Conservation (phyloP, 345 rosid species). For the Pistacia integerrima region DNA sequence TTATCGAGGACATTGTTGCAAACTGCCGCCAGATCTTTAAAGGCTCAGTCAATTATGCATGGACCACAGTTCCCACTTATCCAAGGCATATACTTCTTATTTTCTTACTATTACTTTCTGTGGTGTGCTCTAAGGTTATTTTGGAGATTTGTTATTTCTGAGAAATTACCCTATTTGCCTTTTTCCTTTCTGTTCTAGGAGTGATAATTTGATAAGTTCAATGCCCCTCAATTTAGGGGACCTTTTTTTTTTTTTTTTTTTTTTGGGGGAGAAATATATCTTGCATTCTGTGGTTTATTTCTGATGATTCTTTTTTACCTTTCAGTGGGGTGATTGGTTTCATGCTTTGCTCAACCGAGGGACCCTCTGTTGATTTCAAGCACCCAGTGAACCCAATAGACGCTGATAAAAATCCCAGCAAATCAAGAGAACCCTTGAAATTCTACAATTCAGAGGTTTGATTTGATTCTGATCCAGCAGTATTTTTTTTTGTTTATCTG, state of each 20-base stretch:
- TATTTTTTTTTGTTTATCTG: neutral
- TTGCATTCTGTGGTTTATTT: neutral
- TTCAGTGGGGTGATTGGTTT: conserved; percentile 94
- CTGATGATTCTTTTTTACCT: conserved; percentile 18
- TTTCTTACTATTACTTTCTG: neutral
- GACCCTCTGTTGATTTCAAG: conserved; percentile 87
- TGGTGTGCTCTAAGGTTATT: too few relatives aligned
- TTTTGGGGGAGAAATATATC: neutral
- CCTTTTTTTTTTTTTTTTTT: neutral
- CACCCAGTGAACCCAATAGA: conserved; percentile 76
- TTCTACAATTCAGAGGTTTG: conserved; percentile 85
- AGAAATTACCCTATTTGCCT: neutral
- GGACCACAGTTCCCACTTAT: conserved; percentile 98
- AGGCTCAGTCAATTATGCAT: conserved; percentile 94
- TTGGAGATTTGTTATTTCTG: neutral
- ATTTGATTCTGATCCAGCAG: conserved; percentile 16
- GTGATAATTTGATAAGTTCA: too few relatives aligned
- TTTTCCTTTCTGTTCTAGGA: too few relatives aligned
- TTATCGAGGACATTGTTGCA: conserved; percentile 83
- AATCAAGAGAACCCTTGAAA: conserved; percentile 58
- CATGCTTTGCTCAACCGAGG: conserved; percentile 96
- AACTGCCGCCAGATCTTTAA: conserved; percentile 88
- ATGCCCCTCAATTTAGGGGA: neutral
- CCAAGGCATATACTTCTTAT: conserved; percentile 57
- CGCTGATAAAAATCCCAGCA: conserved; percentile 32